These are phyloP conservation scores for Candida sonorensis DNA, from an alignment of 805 yeast species.

Conservation along the genomic window DNA sequence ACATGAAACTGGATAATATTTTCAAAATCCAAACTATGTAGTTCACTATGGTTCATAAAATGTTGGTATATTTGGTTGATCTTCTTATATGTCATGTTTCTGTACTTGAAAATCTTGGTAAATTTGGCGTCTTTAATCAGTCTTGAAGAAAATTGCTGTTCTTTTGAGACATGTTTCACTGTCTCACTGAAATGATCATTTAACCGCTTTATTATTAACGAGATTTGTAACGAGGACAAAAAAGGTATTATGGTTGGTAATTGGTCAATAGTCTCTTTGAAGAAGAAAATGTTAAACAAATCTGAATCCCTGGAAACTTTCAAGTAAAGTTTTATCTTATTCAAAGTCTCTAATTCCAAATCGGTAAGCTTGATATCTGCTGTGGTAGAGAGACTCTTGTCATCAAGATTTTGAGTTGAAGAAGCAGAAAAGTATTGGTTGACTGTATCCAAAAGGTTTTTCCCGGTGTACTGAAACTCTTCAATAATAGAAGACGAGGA, in stretches of 20 bases:
- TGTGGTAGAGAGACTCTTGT: too few species aligned
- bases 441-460: too few species aligned
- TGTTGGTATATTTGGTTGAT: neutral
- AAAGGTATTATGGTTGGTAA: slow-evolving; percentile 1
- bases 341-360: slow-evolving; percentile 2
- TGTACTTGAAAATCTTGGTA: slow-evolving; percentile 1
- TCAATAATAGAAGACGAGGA: neutral
- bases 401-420: too few species aligned
- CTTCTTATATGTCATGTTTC: slow-evolving; percentile 3
- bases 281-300: slow-evolving; percentile 5
- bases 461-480: slow-evolving; percentile 8
- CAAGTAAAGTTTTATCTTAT: slow-evolving; percentile 7
- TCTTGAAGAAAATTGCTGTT: slow-evolving; percentile 17
- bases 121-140: slow-evolving; percentile 10
- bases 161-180: slow-evolving; percentile 8
- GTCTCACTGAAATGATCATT: slow-evolving; percentile 5
- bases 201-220: slow-evolving; percentile 14
- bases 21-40: slow-evolving; percentile 20
- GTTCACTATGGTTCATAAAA: neutral
- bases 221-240: slow-evolving; percentile 10
- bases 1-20: slow-evolving; percentile 16
- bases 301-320: slow-evolving; percentile 8
- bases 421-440: too few species aligned
- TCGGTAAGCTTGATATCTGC: neutral
- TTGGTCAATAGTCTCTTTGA: neutral